Base-by-base conservation (phyloP, 352 stramenopile genomes). In the Phytopythium kandeliae region DNA sequence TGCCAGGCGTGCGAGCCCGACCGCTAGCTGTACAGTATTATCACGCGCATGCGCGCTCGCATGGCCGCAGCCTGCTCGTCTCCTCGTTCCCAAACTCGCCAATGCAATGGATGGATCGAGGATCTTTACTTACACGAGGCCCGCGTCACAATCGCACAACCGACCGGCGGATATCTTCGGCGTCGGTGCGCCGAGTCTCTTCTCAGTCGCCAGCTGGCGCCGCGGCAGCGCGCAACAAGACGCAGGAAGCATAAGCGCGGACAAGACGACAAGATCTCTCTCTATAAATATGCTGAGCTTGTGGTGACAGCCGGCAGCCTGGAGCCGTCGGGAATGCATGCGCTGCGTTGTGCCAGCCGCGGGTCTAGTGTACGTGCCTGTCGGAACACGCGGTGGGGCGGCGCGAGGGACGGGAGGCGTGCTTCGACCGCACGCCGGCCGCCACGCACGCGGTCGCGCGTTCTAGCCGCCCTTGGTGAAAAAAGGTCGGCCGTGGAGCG, bases 391-490 rank as follows among this genome's bases (percentile, higher is more conserved):
- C 12, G 40, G 40, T 17, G 22, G 24, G 24, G 40, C 40, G 38
- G 38, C 38, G 38, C 24, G 40, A n/a, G n/a, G n/a, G n/a, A n/a
- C n/a, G 28, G 4, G 28, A 4, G 28, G 40, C 40, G 40, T 33
- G 40, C 40, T 46, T 46, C 40, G 40, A 46, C 40, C 40, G 31
- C 40, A 46, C 40, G 38, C 38, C 38, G 21, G 38, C 38, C 38
- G 21, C 38, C 19, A 17, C 35, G n/a, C 37, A 26, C 21, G n/a
- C 37, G 19, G 37, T 9, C 40, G 21, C 40, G 40, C 40, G 40
- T 15, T 26, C 31, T 31, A n/a, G n/a, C n/a, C n/a, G n/a, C n/a
- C n/a, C n/a, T n/a, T n/a, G n/a, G n/a, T n/a, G n/a, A n/a, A n/a
- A n/a, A n/a, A n/a, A n/a, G n/a, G n/a, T n/a, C n/a, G n/a, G n/a